A percentile compares a stretch with the other conserved stretches of the same genome.
phyloP scores from a whole-genome alignment of 1,284 basidiomycete genomes.

The Hemileia vastatrix region DNA sequence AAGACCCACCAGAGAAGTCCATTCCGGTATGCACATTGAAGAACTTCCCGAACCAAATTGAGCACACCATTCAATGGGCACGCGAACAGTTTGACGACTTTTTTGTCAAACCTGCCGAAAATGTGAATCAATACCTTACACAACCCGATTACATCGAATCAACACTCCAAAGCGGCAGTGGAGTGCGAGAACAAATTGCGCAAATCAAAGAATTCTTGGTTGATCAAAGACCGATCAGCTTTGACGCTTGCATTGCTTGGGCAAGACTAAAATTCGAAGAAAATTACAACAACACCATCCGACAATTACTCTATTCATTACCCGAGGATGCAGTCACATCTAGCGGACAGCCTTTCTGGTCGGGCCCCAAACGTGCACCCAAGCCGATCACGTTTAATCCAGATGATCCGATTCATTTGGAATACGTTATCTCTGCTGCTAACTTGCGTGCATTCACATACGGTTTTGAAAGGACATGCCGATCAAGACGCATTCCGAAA shows the following conservation, averaged over 20 bases:
- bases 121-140: slow-evolving; percentile 91
- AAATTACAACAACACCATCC: slow-evolving; percentile 86
- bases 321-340: slow-evolving; percentile 81
- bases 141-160: slow-evolving; percentile 92
- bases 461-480: slow-evolving; percentile 78
- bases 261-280: slow-evolving; percentile 90
- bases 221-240: slow-evolving; percentile 83
- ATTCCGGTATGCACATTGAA: slow-evolving; percentile 96
- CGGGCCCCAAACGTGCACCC: slow-evolving; percentile 90
- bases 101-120: slow-evolving; percentile 87
- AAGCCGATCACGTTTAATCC: slow-evolving; percentile 78
- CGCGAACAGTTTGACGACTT: slow-evolving; percentile 82
- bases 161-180: slow-evolving; percentile 67
- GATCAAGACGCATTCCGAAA: slow-evolving; percentile 73
- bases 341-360: slow-evolving; percentile 49
- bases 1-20: slow-evolving; percentile 98
- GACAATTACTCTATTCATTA: slow-evolving; percentile 82
- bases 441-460: slow-evolving; percentile 98
- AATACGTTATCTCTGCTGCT: slow-evolving; percentile 83
- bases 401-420: slow-evolving; percentile 73
- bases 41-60: slow-evolving; percentile 97
- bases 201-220: slow-evolving; percentile 86
- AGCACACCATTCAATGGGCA: slow-evolving; percentile 97
- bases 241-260: slow-evolving; percentile 97
- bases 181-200: slow-evolving; percentile 82